Evolutionary conservation across 1,284 basidiomycete genomes (phyloP).

Genomic region (Sanghuangporus baumii): DNA sequence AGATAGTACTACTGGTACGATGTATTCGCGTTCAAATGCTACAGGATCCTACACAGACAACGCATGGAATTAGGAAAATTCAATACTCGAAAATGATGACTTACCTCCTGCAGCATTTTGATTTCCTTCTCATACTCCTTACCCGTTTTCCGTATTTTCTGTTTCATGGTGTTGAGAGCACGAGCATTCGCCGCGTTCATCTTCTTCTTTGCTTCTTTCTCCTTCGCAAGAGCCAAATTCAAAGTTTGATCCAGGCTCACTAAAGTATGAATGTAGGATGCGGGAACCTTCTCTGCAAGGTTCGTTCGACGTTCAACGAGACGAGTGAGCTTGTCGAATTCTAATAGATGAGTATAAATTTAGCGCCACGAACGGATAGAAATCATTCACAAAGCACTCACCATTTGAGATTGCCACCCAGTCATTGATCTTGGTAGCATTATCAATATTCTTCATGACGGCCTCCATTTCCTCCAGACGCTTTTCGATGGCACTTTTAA

Average conservation of each 20-base stretch:
- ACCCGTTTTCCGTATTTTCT: conserved; percentile 88
- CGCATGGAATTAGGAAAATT: background rate
- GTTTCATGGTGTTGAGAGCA: conserved; percentile 94
- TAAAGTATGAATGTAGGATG: conserved; percentile 81
- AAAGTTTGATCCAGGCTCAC: conserved; percentile 75
- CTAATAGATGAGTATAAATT: conserved; percentile 38
- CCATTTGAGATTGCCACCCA: conserved; percentile 92
- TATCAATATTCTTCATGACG: conserved; percentile 87
- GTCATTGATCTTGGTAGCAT: conserved; percentile 94
- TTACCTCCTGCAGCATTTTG: conserved; percentile 74
- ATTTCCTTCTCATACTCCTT: conserved; percentile 89
- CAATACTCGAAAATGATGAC: background rate
- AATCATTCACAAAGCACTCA: conserved; percentile 29
- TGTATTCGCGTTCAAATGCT: conserved; percentile 78
- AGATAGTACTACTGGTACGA: conserved; percentile 45
- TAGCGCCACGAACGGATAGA: background rate
- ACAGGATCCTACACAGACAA: conserved; percentile 68
- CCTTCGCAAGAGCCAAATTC: conserved; percentile 70
- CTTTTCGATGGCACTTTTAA: conserved; percentile 86
- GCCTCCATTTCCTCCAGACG: conserved; percentile 86
- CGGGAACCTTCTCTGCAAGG: conserved; percentile 81
- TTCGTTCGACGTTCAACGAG: conserved; percentile 89
- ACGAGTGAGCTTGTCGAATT: conserved; percentile 93
- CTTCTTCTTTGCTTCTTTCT: conserved; percentile 91
- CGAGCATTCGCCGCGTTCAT: conserved; percentile 95